A percentile compares a stretch with the other conserved stretches of the same genome.
Conservation (phyloP, 805 yeast species). For the Candida anglica region DNA sequence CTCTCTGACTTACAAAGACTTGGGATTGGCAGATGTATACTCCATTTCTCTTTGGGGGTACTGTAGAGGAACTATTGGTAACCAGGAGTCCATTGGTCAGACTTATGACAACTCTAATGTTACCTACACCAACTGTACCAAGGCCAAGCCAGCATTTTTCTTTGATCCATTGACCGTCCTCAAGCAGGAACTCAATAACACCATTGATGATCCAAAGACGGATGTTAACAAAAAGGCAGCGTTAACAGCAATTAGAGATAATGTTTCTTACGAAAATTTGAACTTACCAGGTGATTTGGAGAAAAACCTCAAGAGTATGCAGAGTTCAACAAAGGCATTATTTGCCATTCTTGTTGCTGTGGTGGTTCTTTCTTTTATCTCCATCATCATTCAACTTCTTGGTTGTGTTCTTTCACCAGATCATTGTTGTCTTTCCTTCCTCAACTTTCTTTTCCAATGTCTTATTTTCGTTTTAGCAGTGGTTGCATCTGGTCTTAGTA, state of each 20-base stretch:
- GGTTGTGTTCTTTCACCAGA: slow-evolving; percentile 39
- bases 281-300: slow-evolving; percentile 53
- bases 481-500: slow-evolving; percentile 52
- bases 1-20: slow-evolving; percentile 22
- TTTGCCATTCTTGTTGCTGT: slow-evolving; percentile 40
- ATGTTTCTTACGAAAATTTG: slow-evolving; percentile 18
- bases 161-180: slow-evolving; percentile 48
- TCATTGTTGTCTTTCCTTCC: slow-evolving; percentile 45
- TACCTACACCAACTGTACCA: slow-evolving; percentile 47
- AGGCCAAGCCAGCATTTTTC: slow-evolving; percentile 51
- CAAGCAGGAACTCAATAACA: slow-evolving; percentile 26
- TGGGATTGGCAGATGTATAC: slow-evolving; percentile 40
- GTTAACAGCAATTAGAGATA: slow-evolving; percentile 1
- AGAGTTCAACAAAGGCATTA: slow-evolving; percentile 51
- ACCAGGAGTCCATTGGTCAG: slow-evolving; percentile 6
- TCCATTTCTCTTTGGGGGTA: slow-evolving; percentile 41
- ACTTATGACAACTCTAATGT: slow-evolving; percentile 25
- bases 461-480: slow-evolving; percentile 43
- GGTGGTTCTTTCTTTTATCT: slow-evolving; percentile 38
- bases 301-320: slow-evolving; percentile 41
- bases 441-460: slow-evolving; percentile 39
- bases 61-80: slow-evolving; percentile 27
- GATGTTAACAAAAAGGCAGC: slow-evolving; percentile 7
- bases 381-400: slow-evolving; percentile 43
- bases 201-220: slow-evolving; percentile 14